Conservation (phyloP, 2,329 filamentous ascomycete genomes). For the Botryotinia narcissicola region DNA sequence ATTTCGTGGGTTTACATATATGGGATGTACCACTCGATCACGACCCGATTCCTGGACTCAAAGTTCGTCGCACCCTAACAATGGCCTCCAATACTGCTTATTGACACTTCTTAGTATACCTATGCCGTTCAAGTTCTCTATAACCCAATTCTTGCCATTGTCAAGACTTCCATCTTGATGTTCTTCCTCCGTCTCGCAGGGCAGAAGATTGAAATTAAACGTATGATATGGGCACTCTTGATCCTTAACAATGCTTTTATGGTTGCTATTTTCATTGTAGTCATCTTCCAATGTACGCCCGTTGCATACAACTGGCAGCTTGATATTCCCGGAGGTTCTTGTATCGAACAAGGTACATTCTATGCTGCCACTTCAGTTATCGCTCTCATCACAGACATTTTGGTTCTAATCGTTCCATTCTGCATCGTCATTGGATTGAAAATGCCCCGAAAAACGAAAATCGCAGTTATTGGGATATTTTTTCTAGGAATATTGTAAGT, state of each 20-base stretch:
- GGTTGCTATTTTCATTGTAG: background rate
- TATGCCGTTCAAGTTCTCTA: background rate
- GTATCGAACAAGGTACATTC: background rate
- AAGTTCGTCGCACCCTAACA: background rate
- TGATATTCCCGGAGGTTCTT: background rate
- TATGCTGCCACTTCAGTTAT: background rate
- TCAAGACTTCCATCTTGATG: background rate
- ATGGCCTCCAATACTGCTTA: background rate
- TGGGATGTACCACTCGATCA: background rate
- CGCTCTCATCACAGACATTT: background rate
- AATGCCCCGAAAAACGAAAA: background rate
- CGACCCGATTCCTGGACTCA: background rate
- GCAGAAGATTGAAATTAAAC: background rate
- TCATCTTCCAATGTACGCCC: background rate
- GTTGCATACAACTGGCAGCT: background rate
- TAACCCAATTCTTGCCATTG: background rate
- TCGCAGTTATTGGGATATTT: background rate
- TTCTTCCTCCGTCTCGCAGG: background rate
- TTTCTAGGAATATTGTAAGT: background rate
- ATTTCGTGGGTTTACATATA: background rate
- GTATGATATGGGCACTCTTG: background rate
- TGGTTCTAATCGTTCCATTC: background rate
- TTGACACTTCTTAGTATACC: background rate
- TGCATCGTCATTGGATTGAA: conserved; percentile 9
- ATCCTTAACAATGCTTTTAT: background rate